phyloP scores from a whole-genome alignment of 495 filamentous ascomycete genomes.

The Parathielavia appendiculata region DNA sequence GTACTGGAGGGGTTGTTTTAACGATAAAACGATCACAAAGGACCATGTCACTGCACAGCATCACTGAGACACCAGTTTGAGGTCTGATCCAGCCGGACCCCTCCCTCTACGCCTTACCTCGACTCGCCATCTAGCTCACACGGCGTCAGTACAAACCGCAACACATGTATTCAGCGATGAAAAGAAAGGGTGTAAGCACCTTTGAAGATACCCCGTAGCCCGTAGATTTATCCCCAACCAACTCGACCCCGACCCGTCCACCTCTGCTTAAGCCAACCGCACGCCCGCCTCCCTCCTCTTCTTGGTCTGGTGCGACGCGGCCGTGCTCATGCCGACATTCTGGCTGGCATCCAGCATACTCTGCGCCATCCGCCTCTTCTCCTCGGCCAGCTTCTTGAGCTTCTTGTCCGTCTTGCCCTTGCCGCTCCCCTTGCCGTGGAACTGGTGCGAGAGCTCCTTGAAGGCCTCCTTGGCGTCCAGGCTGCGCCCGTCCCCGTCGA shows the following conservation, averaged over 20 bases:
- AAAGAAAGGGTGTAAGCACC: conserved; percentile 10
- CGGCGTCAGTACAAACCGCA: conserved; percentile 10
- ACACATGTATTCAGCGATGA: conserved; percentile 8
- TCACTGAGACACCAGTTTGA: neutral
- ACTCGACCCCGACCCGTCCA: neutral
- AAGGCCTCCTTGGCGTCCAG: conserved; percentile 96
- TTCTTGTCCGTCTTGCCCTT: conserved; percentile 98
- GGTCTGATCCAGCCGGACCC: neutral
- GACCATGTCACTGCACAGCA: neutral
- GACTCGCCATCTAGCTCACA: conserved; percentile 7
- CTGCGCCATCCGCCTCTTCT: conserved; percentile 79
- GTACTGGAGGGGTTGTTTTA: too few relatives aligned
- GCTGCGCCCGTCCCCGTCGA: conserved; percentile 75
- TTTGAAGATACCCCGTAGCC: neutral
- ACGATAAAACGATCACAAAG: neutral
- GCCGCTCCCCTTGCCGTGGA: conserved; percentile 95
- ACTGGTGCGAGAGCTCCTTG: conserved; percentile 82
- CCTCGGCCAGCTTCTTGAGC: conserved; percentile 94
- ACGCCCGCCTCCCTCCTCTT: conserved; percentile 89
- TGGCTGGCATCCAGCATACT: conserved; percentile 76
- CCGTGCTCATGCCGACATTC: conserved; percentile 75
- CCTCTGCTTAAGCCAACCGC: conserved; percentile 56
- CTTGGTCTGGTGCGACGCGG: conserved; percentile 67
- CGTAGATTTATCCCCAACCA: neutral
- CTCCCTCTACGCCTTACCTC: conserved; percentile 16